Evolutionary conservation across 2,329 filamentous ascomycete species (phyloP), one percentile per base, ranked within the genome.

Genomic region (Cladophialophora immunda): DNA sequence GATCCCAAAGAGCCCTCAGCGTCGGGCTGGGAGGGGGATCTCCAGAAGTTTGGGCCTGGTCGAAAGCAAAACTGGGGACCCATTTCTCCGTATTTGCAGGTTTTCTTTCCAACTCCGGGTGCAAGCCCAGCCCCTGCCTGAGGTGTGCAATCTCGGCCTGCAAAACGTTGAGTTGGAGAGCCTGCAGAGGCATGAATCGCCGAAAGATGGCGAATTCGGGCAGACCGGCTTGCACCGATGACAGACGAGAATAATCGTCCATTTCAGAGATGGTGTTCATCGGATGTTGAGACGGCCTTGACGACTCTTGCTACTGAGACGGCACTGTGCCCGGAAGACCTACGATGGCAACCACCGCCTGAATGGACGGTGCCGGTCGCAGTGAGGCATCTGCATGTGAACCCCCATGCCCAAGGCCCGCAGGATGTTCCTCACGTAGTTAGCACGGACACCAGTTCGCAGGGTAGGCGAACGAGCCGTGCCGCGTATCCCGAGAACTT

Each of bases 101-200:
- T 34, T n/a, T 15, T 38, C 29, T 7, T 38, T 47, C 59, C 65
- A 41, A 5, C 30, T 22, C 36, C 52, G 27, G 61, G 52, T 4
- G 47, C 41, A n/a, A 17, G 7, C 22, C 36, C 4, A 64, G 29
- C 11, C 13, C 64, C 7, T 70, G 58, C 55, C 75, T 68, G 2
- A 77, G 65, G 34, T 74, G 62, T 0, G 69, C 66, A n/a, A 77
- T 64, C 58, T 77, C 75, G 3, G 73, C 75, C 62, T 78, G 76
- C 27, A 74, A 45, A 53, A 74, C 75, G 3, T 77, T 70, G 4
- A 77, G 36, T 50, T 74, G 73, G 27, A 72, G 69, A 8, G 65
- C 55, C 56, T 77, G 75, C 3, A 77, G 65, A 5, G 58, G 27
- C 27, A 66, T 58, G 61, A 77, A 77, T 0, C 75, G 70, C 34